phyloP scores from a whole-genome alignment of 371 early-diverging fungal genomes.

The Smittium mucronatum region DNA sequence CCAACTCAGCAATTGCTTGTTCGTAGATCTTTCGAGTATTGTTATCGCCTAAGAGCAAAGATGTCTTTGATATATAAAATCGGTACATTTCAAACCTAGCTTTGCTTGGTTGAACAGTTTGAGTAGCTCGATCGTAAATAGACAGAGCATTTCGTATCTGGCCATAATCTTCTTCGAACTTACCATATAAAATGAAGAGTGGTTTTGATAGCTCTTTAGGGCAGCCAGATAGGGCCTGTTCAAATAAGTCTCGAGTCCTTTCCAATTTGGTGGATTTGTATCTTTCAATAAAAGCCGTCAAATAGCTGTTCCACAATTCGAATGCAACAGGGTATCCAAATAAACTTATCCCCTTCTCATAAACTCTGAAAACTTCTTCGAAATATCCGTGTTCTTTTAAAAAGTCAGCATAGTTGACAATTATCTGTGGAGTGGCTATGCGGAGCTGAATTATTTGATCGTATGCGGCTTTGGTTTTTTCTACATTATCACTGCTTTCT shows the following conservation, averaged over 20 bases:
- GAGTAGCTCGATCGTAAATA: constrained; percentile 83
- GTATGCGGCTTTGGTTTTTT: constrained; percentile 73
- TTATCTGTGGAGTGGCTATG: constrained; percentile 86
- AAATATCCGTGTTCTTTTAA: constrained; percentile 80
- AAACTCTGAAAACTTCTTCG: constrained; percentile 88
- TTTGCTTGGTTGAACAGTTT: constrained; percentile 47
- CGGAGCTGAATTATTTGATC: constrained; percentile 84
- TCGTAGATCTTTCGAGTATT: constrained; percentile 83
- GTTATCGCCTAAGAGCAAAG: constrained; percentile 72
- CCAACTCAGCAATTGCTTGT: constrained; percentile 72
- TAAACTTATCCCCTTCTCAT: constrained; percentile 89
- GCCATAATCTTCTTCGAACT: constrained; percentile 88
- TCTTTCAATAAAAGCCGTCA: constrained; percentile 72
- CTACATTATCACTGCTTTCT: constrained; percentile 79
- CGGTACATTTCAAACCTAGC: constrained; percentile 65
- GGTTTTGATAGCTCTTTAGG: constrained; percentile 79
- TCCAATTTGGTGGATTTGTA: constrained; percentile 78
- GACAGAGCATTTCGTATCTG: constrained; percentile 82
- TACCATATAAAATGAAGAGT: constrained; percentile 83
- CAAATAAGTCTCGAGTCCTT: constrained; percentile 88
- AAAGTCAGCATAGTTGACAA: constrained; percentile 85
- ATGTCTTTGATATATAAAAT: constrained; percentile 81
- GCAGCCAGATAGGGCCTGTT: constrained; percentile 79
- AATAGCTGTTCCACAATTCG: constrained; percentile 94
- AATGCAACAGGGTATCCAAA: constrained; percentile 94